Conservation (phyloP, 2,329 filamentous ascomycete genomes). For the Westerdykella ornata region DNA sequence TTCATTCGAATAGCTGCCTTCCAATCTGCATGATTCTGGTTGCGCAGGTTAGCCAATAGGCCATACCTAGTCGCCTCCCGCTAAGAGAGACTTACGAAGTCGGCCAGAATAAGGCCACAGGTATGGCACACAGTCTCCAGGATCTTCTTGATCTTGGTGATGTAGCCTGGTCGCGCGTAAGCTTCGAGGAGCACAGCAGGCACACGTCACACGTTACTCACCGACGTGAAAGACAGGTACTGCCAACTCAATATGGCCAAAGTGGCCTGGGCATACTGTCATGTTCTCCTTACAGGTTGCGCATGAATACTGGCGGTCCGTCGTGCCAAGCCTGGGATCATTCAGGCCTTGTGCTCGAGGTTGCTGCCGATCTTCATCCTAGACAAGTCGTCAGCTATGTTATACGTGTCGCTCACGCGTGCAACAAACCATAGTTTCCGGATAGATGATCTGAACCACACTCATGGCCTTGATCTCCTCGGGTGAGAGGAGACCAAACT, state of each 20-base stretch:
- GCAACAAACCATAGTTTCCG: conserved; percentile 78
- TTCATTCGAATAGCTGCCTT: conserved; percentile 72
- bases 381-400: neutral
- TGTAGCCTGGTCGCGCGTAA: conserved; percentile 59
- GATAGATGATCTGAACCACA: conserved; percentile 90
- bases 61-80: conserved; percentile 48
- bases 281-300: conserved; percentile 94
- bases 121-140: conserved; percentile 98
- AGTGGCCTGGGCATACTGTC: conserved; percentile 93
- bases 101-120: conserved; percentile 94
- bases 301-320: conserved; percentile 92
- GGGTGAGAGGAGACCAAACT: conserved; percentile 94
- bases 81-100: conserved; percentile 82
- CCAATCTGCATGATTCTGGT: conserved; percentile 69
- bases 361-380: conserved; percentile 8
- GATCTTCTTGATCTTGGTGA: conserved; percentile 99
- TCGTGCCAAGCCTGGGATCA: conserved; percentile 90
- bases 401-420: neutral
- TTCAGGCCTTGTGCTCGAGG: conserved; percentile 89
- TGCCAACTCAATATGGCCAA: conserved; percentile 96
- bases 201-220: conserved; percentile 31
- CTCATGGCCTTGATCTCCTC: conserved; percentile 99
- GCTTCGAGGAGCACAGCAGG: conserved; percentile 11
- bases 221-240: conserved; percentile 88
- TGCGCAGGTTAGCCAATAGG: conserved; percentile 50